Evolutionary conservation across 352 stramenopile species (phyloP).

Genomic region (Pythium dissimile): DNA sequence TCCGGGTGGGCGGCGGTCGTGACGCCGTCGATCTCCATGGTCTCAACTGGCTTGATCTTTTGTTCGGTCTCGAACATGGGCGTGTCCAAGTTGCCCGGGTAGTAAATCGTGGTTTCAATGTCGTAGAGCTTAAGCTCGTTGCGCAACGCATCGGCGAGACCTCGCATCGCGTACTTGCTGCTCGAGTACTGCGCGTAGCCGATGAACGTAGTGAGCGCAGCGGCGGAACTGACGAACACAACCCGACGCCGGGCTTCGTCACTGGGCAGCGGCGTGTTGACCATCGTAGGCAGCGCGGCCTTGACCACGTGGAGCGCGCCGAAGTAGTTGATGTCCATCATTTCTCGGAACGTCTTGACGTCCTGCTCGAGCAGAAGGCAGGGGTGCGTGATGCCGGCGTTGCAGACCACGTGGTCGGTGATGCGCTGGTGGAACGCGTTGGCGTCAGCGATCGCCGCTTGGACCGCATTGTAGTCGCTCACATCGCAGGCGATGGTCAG

Average conservation of each 20-base stretch:
- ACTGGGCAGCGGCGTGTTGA: constrained; percentile 20
- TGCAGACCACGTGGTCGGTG: constrained; percentile 64
- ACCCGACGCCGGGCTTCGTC: constrained; percentile 34
- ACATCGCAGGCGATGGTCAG: constrained; percentile 45
- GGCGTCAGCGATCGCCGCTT: constrained; percentile 39
- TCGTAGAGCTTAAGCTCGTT: constrained; percentile 71
- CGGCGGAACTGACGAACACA: constrained; percentile 54
- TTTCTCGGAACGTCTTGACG: constrained; percentile 29
- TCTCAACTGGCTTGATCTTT: constrained; percentile 5
- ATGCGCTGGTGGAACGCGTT: constrained; percentile 52
- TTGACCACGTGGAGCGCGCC: constrained; percentile 57
- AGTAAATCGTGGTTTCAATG: constrained; percentile 85
- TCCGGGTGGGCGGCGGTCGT: constrained; percentile 10
- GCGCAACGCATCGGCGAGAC: constrained; percentile 88
- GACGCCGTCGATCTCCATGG: constrained; percentile 5
- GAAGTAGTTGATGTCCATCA: constrained; percentile 64
- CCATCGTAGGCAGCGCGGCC: constrained; percentile 54
- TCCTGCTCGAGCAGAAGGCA: constrained; percentile 60
- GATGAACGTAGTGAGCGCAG: constrained; percentile 55
- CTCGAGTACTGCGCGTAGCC: constrained; percentile 89
- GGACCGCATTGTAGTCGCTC: constrained; percentile 30
- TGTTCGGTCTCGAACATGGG: constrained; percentile 17
- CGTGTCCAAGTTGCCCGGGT: constrained; percentile 70
- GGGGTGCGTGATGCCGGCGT: constrained; percentile 25
- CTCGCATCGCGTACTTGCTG: constrained; percentile 89